phyloP scores from a whole-genome alignment of 768 basidiomycete species.

The Daedaleopsis sinensis region DNA sequence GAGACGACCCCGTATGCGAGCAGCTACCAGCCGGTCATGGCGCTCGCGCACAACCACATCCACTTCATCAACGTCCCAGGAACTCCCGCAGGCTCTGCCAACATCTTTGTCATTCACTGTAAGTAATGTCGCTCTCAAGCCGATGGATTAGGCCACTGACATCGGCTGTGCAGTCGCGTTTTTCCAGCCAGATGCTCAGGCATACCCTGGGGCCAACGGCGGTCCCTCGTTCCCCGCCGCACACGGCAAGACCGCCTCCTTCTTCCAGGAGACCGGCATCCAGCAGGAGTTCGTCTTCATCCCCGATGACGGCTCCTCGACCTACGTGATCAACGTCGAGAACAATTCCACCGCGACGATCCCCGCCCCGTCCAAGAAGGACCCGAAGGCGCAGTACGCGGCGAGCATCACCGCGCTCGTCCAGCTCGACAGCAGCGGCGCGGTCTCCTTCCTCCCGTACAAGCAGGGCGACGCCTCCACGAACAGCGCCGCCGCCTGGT shows the following conservation, averaged over 20 bases:
- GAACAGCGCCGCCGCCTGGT: conserved; percentile 55
- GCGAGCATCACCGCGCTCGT: conserved; percentile 63
- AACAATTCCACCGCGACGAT: conserved; percentile 66
- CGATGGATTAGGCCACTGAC: background rate
- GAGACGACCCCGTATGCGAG: conserved; percentile 54
- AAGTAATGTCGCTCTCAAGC: conserved; percentile 30
- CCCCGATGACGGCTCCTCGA: conserved; percentile 69
- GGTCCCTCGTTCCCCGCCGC: conserved; percentile 59
- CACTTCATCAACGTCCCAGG: conserved; percentile 78
- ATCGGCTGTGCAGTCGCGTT: conserved; percentile 54
- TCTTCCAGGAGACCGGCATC: conserved; percentile 62
- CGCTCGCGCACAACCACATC: conserved; percentile 84
- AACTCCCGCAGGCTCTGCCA: conserved; percentile 64
- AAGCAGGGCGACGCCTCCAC: conserved; percentile 44
- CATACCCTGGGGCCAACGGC: conserved; percentile 48
- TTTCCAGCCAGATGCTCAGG: conserved; percentile 74
- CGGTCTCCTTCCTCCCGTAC: conserved; percentile 64
- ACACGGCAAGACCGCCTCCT: conserved; percentile 69
- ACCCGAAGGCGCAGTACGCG: conserved; percentile 63
- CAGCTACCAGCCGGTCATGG: conserved; percentile 73
- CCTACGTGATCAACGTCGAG: conserved; percentile 78
- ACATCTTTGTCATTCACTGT: conserved; percentile 92
- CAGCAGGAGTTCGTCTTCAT: conserved; percentile 80
- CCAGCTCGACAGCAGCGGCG: conserved; percentile 65
- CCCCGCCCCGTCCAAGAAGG: conserved; percentile 61